These are phyloP conservation scores for Candida tammaniensis DNA, from an alignment of 805 yeast genomes.

Conservation along the genomic window DNA sequence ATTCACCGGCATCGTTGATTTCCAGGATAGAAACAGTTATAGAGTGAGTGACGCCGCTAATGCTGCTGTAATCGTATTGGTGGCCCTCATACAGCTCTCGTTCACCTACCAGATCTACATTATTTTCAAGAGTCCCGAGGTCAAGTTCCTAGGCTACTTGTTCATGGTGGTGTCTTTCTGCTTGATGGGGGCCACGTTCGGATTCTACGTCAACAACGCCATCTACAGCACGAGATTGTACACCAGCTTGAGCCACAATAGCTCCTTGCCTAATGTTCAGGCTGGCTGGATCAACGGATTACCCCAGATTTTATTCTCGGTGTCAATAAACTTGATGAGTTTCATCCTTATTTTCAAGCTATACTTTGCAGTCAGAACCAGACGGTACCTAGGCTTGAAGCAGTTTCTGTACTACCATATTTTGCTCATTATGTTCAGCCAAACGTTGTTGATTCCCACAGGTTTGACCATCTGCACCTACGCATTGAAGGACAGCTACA, in stretches of 20 bases:
- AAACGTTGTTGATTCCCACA: conserved; percentile 79
- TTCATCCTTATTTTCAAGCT: conserved; percentile 63
- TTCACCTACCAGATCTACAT: conserved; percentile 69
- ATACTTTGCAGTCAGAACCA: conserved; percentile 61
- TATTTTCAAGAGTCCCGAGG: conserved; percentile 63
- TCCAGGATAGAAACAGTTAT: conserved; percentile 29
- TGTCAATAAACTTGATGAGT: conserved; percentile 63
- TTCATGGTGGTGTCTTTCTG: conserved; percentile 45
- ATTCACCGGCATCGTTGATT: conserved; percentile 28
- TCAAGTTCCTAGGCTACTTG: conserved; percentile 30
- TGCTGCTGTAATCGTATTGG: conserved; percentile 56
- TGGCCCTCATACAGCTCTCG: conserved; percentile 60
- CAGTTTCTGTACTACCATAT: conserved; percentile 84
- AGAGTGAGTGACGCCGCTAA: conserved; percentile 60
- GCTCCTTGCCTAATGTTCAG: neutral
- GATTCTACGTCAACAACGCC: conserved; percentile 55
- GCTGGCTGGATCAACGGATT: conserved; percentile 44
- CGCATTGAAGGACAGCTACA: conserved; percentile 3
- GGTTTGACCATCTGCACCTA: conserved; percentile 57
- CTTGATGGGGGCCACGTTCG: conserved; percentile 44
- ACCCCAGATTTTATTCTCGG: conserved; percentile 63
- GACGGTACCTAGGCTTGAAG: conserved; percentile 73
- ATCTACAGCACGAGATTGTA: conserved; percentile 34
- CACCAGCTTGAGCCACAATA: neutral
- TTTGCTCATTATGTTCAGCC: conserved; percentile 74